Percentiles rank a stretch among this genome's conserved stretches.
phyloP scores from a whole-genome alignment of 768 basidiomycete species.

The Agaricus subrufescens region DNA sequence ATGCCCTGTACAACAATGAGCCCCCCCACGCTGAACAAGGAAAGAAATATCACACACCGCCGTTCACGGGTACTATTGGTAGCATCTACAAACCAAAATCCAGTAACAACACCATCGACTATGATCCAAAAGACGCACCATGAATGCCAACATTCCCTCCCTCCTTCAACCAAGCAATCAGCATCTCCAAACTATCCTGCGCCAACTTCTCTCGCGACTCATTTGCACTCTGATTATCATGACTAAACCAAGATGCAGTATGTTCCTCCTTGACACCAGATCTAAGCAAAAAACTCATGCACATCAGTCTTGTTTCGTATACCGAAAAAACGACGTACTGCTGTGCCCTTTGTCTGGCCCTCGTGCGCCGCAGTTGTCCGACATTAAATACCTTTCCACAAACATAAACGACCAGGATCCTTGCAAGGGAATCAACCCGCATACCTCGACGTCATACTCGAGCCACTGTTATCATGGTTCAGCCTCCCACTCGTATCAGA shows the following conservation, averaged over 20 bases:
- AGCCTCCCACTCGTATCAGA: conserved; percentile 1
- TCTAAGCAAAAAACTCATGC: conserved; percentile 27
- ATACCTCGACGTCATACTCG: conserved; percentile 94
- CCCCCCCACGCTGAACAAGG: not conserved
- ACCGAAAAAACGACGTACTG: conserved; percentile 40
- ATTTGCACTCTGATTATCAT: conserved; percentile 75
- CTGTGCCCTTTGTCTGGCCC: conserved; percentile 76
- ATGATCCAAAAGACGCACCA: conserved; percentile 42
- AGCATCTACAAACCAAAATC: conserved; percentile 58
- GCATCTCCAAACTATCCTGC: conserved; percentile 88
- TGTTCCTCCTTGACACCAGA: conserved; percentile 89
- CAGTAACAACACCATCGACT: not conserved
- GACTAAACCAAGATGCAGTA: conserved; percentile 85
- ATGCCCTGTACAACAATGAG: conserved; percentile 45
- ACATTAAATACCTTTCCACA: conserved; percentile 90
- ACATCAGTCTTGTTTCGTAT: not conserved
- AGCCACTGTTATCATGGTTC: conserved; percentile 67
- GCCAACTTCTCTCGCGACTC: conserved; percentile 78
- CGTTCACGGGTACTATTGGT: conserved; percentile 85
- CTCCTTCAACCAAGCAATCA: conserved; percentile 91
- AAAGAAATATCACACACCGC: conserved; percentile 39
- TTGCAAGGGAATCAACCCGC: not conserved
- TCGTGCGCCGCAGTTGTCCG: conserved; percentile 84
- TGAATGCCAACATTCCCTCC: conserved; percentile 98
- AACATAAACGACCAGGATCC: not conserved